These are phyloP conservation scores for Dalbergia cultrata DNA, from an alignment of 306 rosid species.

Conservation along the genomic window DNA sequence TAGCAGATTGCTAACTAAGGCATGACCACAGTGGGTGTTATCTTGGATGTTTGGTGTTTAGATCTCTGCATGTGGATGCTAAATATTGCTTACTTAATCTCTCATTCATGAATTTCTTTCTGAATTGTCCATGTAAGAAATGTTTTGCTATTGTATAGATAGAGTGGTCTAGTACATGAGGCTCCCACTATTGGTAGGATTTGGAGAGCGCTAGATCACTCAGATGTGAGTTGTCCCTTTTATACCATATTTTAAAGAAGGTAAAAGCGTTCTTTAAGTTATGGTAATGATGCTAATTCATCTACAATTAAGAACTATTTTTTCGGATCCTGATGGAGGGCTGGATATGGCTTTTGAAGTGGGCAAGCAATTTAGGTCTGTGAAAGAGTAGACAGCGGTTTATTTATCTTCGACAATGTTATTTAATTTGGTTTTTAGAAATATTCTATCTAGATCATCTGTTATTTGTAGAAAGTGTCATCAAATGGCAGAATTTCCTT, in stretches of 20 bases:
- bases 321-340: too few relatives aligned
- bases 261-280: too few relatives aligned
- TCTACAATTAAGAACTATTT: too few relatives aligned
- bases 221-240: not conserved
- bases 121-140: conserved; percentile 13
- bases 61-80: conserved; percentile 9
- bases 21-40: not conserved
- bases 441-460: conserved; percentile 6
- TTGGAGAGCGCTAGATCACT: not conserved
- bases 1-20: not conserved
- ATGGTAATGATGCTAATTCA: too few relatives aligned
- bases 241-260: not conserved
- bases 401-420: not conserved
- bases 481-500: conserved; percentile 7
- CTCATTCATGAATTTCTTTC: not conserved
- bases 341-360: too few relatives aligned
- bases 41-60: not conserved
- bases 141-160: not conserved
- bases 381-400: not conserved
- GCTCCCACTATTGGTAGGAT: not conserved
- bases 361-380: too few relatives aligned
- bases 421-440: not conserved
- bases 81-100: not conserved
- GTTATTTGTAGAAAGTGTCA: not conserved
- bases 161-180: not conserved